Base-by-base conservation (phyloP, 768 basidiomycete species). In the Termitomyces titanicus region DNA sequence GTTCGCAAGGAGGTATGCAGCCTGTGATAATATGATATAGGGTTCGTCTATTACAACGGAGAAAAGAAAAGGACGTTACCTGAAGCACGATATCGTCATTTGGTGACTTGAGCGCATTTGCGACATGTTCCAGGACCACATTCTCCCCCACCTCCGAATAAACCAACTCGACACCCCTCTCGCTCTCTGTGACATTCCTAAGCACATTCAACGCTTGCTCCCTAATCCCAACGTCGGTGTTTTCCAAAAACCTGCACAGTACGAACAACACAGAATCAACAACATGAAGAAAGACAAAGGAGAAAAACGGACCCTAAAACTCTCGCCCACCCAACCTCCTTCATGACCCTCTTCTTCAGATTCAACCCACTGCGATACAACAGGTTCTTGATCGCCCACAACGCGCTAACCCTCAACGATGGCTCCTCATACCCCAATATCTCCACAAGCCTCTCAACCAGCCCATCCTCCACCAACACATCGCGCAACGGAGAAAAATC, bases 301-400 rank as follows among this genome's bases (percentile, higher is more conserved):
- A 29, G 43, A 24, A 25, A 13, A 12, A 70, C 83, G 22, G 52
- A 91, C 91, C 70, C 69, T 13, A 74, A 65, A 1, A 96, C 69
- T 13, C 76, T 70, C 0, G 64, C 63, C 89, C 92, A 94, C 1
- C 83, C 84, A 3, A 97, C 63, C 42, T 75, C 71, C n/a, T 71
- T 69, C 81, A 92, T 89, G 13, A 94, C 80, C 54, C 76, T 71
- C 39, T 72, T 72, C 69, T 92, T 94, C 48, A 81, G 80, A 40
- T 78, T 75, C n/a, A 74, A 70, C 3, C 70, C 71, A 33, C 84
- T 82, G 63, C 85, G 86, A 66, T 80, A 80, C 2, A 92, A 66
- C n/a, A 92, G 65, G 63, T 95, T 97, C 68, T 92, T 93, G 34
- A 94, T 69, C 0, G 88, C 88, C 93, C 94, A 95, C n/a, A 95